Evolutionary conservation across 2,329 filamentous ascomycete species (phyloP).

Genomic region (Pseudogymnoascus sp.): DNA sequence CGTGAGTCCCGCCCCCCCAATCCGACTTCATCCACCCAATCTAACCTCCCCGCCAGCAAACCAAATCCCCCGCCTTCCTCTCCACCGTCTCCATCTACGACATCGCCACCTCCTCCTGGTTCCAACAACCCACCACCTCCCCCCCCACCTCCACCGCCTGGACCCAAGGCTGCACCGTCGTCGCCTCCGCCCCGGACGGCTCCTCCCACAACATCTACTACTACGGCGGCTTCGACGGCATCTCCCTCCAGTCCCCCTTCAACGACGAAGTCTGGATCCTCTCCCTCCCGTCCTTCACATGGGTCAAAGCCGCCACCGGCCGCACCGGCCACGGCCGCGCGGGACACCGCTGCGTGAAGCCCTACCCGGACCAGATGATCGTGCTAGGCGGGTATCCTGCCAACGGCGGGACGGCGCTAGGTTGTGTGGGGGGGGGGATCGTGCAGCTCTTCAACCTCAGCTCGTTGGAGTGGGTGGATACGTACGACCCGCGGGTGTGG

Average conservation of each 20-base stretch:
- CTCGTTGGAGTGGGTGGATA: slow-evolving; percentile 57
- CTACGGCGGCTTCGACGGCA: slow-evolving; percentile 65
- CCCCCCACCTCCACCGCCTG: slow-evolving; percentile 44
- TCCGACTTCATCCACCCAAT: not conserved
- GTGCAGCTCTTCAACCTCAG: slow-evolving; percentile 67
- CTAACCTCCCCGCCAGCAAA: slow-evolving; percentile 35
- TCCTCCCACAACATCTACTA: slow-evolving; percentile 79
- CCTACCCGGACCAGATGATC: slow-evolving; percentile 75
- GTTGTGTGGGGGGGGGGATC: slow-evolving; percentile 47
- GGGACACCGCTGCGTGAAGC: slow-evolving; percentile 66
- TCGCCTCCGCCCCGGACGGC: slow-evolving; percentile 60
- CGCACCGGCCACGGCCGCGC: slow-evolving; percentile 48
- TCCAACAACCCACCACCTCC: slow-evolving; percentile 55
- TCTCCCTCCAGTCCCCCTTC: slow-evolving; percentile 33
- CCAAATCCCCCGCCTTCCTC: slow-evolving; percentile 63
- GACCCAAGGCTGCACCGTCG: slow-evolving; percentile 63
- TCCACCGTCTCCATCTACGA: slow-evolving; percentile 69
- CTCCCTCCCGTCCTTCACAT: slow-evolving; percentile 71
- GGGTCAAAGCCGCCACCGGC: slow-evolving; percentile 50
- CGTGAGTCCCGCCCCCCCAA: slow-evolving; percentile 25
- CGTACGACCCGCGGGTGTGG: slow-evolving; percentile 57
- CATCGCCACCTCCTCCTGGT: slow-evolving; percentile 59
- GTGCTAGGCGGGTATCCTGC: slow-evolving; percentile 59
- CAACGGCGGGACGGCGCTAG: slow-evolving; percentile 17
- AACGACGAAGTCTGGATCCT: slow-evolving; percentile 72